Conservation (phyloP, 2,329 filamentous ascomycete species). For the Colletotrichum sp. region DNA sequence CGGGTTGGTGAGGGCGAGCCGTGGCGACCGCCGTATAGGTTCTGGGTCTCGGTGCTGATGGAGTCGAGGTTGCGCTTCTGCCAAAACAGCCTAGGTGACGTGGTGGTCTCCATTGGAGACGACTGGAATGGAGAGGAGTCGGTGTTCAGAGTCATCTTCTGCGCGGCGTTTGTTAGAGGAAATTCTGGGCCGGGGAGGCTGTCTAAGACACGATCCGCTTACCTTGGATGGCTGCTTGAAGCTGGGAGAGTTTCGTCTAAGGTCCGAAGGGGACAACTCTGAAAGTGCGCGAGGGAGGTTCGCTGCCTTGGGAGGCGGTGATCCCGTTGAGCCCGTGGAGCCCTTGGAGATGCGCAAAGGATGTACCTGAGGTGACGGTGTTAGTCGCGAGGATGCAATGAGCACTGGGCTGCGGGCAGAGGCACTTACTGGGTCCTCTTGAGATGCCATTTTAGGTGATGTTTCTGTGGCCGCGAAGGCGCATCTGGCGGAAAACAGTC, state of each 20-base stretch:
- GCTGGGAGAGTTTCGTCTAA: conserved; percentile 89
- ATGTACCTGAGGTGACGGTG: conserved; percentile 63
- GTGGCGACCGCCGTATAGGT: conserved; percentile 60
- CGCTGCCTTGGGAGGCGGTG: conserved; percentile 68
- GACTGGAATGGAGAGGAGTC: conserved; percentile 87
- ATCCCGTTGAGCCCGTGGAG: conserved; percentile 44
- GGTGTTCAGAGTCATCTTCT: conserved; percentile 73
- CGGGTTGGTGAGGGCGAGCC: conserved; percentile 75
- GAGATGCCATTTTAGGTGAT: conserved; percentile 19
- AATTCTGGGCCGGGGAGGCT: not conserved
- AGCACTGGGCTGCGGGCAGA: not conserved
- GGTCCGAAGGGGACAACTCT: conserved; percentile 86
- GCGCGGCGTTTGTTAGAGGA: conserved; percentile 33
- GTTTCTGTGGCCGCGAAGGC: not conserved
- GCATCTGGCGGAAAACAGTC: not conserved
- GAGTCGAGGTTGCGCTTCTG: conserved; percentile 73
- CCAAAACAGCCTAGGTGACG: conserved; percentile 91
- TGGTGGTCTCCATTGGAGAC: conserved; percentile 71
- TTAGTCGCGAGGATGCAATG: not conserved
- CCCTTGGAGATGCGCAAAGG: conserved; percentile 82
- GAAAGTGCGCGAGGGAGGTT: conserved; percentile 77
- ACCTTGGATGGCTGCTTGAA: conserved; percentile 85
- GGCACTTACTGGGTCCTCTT: conserved; percentile 22
- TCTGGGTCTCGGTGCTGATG: conserved; percentile 73
- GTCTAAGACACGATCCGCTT: conserved; percentile 34